phyloP scores from a whole-genome alignment of 495 filamentous ascomycete species.

The Penicillium macrosclerotiorum region DNA sequence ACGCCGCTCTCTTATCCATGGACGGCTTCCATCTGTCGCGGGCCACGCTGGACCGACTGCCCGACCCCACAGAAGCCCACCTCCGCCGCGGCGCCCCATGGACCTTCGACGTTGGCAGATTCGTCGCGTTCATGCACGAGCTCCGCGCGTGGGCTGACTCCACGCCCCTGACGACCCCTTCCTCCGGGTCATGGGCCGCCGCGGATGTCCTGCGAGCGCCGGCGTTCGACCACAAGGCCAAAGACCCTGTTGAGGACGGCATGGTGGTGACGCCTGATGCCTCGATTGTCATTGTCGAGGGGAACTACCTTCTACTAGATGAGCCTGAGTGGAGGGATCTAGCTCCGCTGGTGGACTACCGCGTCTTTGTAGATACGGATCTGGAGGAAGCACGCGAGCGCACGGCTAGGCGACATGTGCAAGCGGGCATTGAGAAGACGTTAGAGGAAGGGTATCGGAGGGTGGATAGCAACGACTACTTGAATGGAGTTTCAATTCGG shows the following conservation, averaged over 20 bases:
- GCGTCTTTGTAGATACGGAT: conserved; percentile 39
- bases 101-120: conserved; percentile 38
- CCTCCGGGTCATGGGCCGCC: conserved; percentile 2
- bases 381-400: conserved; percentile 28
- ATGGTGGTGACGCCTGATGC: conserved; percentile 30
- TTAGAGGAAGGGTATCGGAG: conserved; percentile 37
- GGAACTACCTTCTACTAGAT: conserved; percentile 37
- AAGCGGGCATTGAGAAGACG: conserved; percentile 39
- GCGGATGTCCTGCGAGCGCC: conserved; percentile 26
- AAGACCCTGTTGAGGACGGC: conserved; percentile 38
- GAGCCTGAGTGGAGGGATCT: conserved; percentile 31
- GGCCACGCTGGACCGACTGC: conserved; percentile 32
- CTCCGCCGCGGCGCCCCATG: conserved; percentile 40
- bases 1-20: conserved; percentile 37
- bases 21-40: conserved; percentile 44
- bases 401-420: conserved; percentile 36
- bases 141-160: conserved; percentile 26
- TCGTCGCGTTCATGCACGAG: conserved; percentile 25
- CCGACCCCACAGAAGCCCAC: conserved; percentile 36
- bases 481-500: conserved; percentile 33
- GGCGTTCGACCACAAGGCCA: conserved; percentile 38
- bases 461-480: conserved; percentile 41
- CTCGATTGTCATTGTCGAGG: conserved; percentile 39
- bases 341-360: conserved; percentile 25
- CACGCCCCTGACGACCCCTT: conserved; percentile 11